Conservation (phyloP, 345 rosid genomes). For the Sisymbrium irio region DNA sequence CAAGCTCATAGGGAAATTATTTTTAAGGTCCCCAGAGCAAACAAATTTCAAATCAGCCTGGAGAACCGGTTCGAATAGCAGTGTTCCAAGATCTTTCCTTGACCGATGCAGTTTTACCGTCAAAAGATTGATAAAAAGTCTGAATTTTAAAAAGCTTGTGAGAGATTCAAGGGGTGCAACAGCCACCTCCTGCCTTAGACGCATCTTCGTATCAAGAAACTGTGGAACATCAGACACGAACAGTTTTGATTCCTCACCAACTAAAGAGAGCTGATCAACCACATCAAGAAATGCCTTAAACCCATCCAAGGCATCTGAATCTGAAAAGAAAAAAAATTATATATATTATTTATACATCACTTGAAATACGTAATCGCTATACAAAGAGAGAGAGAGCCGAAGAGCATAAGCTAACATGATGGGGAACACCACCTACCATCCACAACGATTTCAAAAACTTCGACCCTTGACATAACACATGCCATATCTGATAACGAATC, state of each 20-base stretch:
- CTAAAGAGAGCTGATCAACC: constrained; percentile 57
- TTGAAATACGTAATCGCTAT: background rate
- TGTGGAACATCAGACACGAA: constrained; percentile 56
- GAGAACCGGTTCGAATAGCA: constrained; percentile 51
- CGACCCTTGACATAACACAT: constrained; percentile 67
- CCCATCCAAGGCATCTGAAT: constrained; percentile 49
- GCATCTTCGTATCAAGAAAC: constrained; percentile 50
- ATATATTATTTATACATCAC: constrained; percentile 6
- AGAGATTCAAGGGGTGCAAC: constrained; percentile 38
- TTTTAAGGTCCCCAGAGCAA: constrained; percentile 54
- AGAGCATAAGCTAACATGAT: constrained; percentile 8
- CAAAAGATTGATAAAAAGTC: constrained; percentile 52
- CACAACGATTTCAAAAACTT: constrained; percentile 49
- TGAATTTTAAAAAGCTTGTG: constrained; percentile 41
- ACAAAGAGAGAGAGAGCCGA: constrained; percentile 18
- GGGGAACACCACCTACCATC: constrained; percentile 56
- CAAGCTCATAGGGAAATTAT: constrained; percentile 45
- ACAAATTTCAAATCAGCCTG: constrained; percentile 55
- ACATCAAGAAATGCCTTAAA: constrained; percentile 52
- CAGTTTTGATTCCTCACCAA: constrained; percentile 51
- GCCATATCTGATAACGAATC: constrained; percentile 38
- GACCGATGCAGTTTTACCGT: constrained; percentile 39
- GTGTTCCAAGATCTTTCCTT: constrained; percentile 34
- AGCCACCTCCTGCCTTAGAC: constrained; percentile 37
- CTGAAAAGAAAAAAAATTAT: constrained; percentile 41